Evolutionary conservation across 148 eudicot genomes (phyloP), one percentile per base, ranked within the genome.

Genomic region (Talinum fruticosum): DNA sequence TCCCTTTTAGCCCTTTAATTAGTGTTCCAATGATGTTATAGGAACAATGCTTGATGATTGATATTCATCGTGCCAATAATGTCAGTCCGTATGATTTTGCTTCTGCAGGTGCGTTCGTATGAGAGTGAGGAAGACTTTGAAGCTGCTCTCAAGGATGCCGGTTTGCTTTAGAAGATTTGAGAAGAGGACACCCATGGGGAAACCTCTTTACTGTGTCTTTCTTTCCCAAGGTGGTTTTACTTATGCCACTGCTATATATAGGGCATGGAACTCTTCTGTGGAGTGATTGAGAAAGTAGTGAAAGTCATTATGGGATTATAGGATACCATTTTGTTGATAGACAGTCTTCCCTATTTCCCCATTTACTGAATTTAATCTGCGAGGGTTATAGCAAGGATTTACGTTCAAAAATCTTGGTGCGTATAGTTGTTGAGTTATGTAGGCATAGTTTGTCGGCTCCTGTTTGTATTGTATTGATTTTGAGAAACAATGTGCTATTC

Each of bases 61-160:
- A 12, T 41, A 0, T 41, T 41, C 14, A 8, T 41, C 0, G 12
- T 14, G 8, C 14, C 28, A n/a, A 59, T 10, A 10, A 62, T 62
- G 32, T 45, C 45, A 71, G 23, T 47, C 28, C 14, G 36, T 47
- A 10, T 66, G 29, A 32, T n/a, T 34, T 51, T 26, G 13, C n/a
- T 72, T 41, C 5, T 77, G 74, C 89, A 90, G 97, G 90, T 92
- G 69, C 78, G 83, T 18, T 88, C 91, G 2, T 90, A 84, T 83
- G 38, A 75, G 24, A 86, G 85, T 29, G 86, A 87, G 16, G 79
- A 82, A n/a, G 97, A 86, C 76, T 92, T 90, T 76, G 88, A 86
- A 83, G 91, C 74, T 32, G 93, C 94, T 68, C 86, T 92, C 19
- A 84, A 83, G 76, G 85, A 85, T 70, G 94, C 97, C 37, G 91